Base-by-base conservation (phyloP, 1,139 yeast species). In the Geotrichum australiense region DNA sequence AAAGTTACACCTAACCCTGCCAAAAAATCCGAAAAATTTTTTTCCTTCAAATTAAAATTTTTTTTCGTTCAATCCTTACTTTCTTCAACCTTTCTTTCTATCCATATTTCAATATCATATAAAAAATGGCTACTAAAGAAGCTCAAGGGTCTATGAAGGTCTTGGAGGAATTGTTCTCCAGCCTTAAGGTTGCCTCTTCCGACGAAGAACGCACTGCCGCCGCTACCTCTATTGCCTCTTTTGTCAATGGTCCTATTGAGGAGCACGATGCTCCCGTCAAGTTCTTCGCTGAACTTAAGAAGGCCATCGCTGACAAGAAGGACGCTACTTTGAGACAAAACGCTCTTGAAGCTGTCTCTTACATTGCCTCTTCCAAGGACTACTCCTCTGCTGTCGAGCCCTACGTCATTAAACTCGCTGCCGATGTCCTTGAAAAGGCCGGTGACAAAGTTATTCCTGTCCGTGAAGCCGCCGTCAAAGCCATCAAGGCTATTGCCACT, bases 251-350 rank as follows among this genome's bases (percentile, higher is more conserved):
- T 56, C 85, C 93, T 62, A 87, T 89, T 70, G 91, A 89, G 67
- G 98, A 91, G 74, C 97, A 91, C 71, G 97, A 89, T 71, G 94
- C 89, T 56, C 98, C 99, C 61, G 80, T 74, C 62, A 80, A 78
- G 64, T 87, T 89, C 76, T 85, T 89, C 67, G 68, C 66, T 50
- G 79, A 82, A 65, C 77, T 91, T 66, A 73, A 74, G 67, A 76
- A 75, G 61, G 80, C 93, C 58, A 71, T 89, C 62, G 71, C 73
- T 66, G 76, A 78, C 77, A 83, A 83, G 78, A 87, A 89, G 76
- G 74, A 74, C 59, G 69, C 75, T 50, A 62, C 64, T 43, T 27
- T 40, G 31, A 71, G 80, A 54, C 68, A 76, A 57, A 83, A 86
- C 65, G 95, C 94, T 60, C 76, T 91, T 62, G 80, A 73, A 59